phyloP scores from a whole-genome alignment of 495 filamentous ascomycete species.

The Talaromyces liani region DNA sequence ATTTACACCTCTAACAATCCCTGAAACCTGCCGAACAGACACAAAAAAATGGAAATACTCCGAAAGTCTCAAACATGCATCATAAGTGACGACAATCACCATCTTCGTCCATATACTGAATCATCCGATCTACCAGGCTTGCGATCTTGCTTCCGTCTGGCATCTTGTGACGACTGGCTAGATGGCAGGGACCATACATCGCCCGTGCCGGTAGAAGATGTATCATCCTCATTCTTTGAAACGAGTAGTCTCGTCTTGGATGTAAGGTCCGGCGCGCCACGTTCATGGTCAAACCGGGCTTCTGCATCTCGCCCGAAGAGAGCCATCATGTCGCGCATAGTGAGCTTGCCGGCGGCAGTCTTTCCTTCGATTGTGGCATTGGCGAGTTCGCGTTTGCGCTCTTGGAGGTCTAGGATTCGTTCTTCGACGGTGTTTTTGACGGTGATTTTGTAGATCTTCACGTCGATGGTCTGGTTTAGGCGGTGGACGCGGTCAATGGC shows the following conservation, averaged over 20 bases:
- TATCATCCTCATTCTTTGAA: conserved; percentile 21
- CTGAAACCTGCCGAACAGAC: background rate
- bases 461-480: conserved; percentile 88
- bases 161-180: conserved; percentile 19
- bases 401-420: conserved; percentile 83
- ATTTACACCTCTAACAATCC: background rate
- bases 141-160: conserved; percentile 17
- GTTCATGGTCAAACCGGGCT: conserved; percentile 27
- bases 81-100: conserved; percentile 13
- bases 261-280: conserved; percentile 23
- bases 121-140: conserved; percentile 25
- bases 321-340: conserved; percentile 86
- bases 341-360: conserved; percentile 68
- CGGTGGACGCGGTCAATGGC: conserved; percentile 97
- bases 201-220: background rate
- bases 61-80: conserved; percentile 1
- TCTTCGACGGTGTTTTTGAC: conserved; percentile 82
- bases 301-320: conserved; percentile 78
- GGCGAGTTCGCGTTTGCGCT: conserved; percentile 84
- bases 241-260: conserved; percentile 22
- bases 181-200: background rate
- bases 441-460: conserved; percentile 89
- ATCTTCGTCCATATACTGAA: conserved; percentile 39
- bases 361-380: conserved; percentile 78
- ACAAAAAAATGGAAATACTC: background rate